Percentiles rank a stretch among this genome's conserved stretches.
Conservation (phyloP, 1,139 yeast genomes). For the Hanseniaspora gamundiae region DNA sequence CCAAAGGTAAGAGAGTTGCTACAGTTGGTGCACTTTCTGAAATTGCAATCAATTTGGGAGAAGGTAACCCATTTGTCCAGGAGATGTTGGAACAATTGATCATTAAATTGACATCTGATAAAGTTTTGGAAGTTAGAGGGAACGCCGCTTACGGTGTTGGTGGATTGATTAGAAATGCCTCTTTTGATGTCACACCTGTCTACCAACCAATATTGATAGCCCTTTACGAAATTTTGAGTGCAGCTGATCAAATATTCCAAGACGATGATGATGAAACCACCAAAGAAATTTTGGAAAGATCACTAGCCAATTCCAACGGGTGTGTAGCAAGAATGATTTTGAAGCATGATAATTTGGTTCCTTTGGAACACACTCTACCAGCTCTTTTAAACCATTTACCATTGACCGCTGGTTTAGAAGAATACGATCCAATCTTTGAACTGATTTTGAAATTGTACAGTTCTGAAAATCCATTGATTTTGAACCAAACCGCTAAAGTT, state of each 20-base stretch:
- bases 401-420: slow-evolving; percentile 79
- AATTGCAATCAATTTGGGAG: slow-evolving; percentile 64
- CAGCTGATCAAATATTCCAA: slow-evolving; percentile 57
- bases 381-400: slow-evolving; percentile 75
- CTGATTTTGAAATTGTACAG: slow-evolving; percentile 64
- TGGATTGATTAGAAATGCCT: slow-evolving; percentile 51
- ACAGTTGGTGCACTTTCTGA: slow-evolving; percentile 89
- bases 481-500: slow-evolving; percentile 48
- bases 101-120: slow-evolving; percentile 59
- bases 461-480: slow-evolving; percentile 44
- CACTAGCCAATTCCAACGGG: slow-evolving; percentile 91
- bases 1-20: slow-evolving; percentile 66
- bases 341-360: slow-evolving; percentile 61
- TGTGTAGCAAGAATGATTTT: slow-evolving; percentile 89
- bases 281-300: slow-evolving; percentile 68
- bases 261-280: slow-evolving; percentile 62
- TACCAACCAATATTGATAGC: slow-evolving; percentile 64
- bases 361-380: slow-evolving; percentile 68
- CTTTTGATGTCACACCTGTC: slow-evolving; percentile 45
- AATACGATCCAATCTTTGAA: slow-evolving; percentile 81
- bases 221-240: slow-evolving; percentile 65
- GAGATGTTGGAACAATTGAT: slow-evolving; percentile 62
- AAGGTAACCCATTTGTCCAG: slow-evolving; percentile 51
- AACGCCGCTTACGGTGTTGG: slow-evolving; percentile 97
- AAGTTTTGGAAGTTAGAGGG: slow-evolving; percentile 82